Base-by-base conservation (phyloP, 805 yeast genomes). In the Helenozyma rhizophorensis region DNA sequence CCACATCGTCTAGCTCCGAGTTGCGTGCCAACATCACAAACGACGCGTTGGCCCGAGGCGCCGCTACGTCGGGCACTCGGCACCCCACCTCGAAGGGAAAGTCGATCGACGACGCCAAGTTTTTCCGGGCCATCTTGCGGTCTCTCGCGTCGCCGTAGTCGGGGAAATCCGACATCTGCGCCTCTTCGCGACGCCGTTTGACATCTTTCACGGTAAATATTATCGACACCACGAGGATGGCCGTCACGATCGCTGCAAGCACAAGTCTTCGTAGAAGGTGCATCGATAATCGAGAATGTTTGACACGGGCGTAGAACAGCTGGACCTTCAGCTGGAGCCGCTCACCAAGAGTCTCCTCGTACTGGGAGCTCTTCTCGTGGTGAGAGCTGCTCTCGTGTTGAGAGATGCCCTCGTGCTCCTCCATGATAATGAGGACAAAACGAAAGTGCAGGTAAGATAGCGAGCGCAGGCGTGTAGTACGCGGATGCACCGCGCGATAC, bases 11-110 rank as follows among this genome's bases (percentile, higher is more conserved):
- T 2, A 87, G 38, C 50, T 90, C 97, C 3, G 74, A 63, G 53
- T 90, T 88, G 40, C 96, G 65, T 0, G 95, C 87, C 30, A 90
- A 61, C 54, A 89, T 80, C 15, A 89, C 86, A 44, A 90, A 71
- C 1, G 90, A 83, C 0, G 97, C 97, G 49, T 82, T 86, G 18
- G 84, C 88, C 22, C 83, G 62, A 4, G 60, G 68, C 13, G 47
- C 54, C 6, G 33, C 18, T 1, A 42, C 34, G 7, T 70, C 66
- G 13, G 78, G 76, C 4, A 65, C 70, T 6, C 49, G 38, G 47
- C 88, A 81, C 2, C 87, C 88, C 17, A 56, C 45, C 22, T 56
- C 59, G 43, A 81, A 81, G 0, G 80, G 76, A 1, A 47, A 36
- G 42, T 66, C 72, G 14, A 28, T 34, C 7, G 28, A 26, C 14